A percentile compares a stretch with the other conserved stretches of the same genome.
phyloP scores from a whole-genome alignment of 1,284 basidiomycete genomes.

The Microbotryomycetes sp. region DNA sequence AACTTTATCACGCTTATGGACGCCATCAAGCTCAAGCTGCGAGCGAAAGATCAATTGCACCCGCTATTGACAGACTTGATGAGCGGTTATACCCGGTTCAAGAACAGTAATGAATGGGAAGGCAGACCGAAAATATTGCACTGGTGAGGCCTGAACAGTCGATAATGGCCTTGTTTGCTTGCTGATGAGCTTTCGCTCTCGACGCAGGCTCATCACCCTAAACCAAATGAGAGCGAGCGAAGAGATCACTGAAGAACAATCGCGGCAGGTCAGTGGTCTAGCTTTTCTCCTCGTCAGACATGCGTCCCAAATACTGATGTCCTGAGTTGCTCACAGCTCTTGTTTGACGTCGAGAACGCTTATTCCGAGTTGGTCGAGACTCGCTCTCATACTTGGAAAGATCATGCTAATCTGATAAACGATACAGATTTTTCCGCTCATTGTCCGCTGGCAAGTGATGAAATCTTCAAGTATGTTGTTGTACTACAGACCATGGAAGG shows the following conservation, averaged over 20 bases:
- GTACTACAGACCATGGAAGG: too few relatives aligned
- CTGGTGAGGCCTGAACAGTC: constrained; percentile 56
- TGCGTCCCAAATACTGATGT: not conserved
- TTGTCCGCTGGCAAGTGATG: constrained; percentile 4
- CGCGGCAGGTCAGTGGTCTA: constrained; percentile 62
- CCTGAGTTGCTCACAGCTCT: constrained; percentile 51
- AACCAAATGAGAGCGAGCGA: constrained; percentile 97
- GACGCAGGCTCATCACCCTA: constrained; percentile 77
- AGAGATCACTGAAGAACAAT: constrained; percentile 91
- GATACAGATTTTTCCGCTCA: constrained; percentile 26
- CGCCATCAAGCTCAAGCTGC: constrained; percentile 80
- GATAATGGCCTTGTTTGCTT: not conserved
- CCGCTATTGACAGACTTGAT: constrained; percentile 91
- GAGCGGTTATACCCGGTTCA: constrained; percentile 83
- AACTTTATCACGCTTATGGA: constrained; percentile 99
- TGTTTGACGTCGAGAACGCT: constrained; percentile 94
- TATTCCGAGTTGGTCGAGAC: constrained; percentile 85
- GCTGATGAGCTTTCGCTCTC: not conserved
- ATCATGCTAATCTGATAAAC: not conserved
- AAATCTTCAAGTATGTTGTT: too few relatives aligned
- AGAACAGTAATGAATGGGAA: constrained; percentile 88
- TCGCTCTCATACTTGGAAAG: not conserved
- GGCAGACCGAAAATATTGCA: constrained; percentile 85
- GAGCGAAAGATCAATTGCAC: constrained; percentile 95
- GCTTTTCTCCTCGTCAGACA: not conserved